A percentile compares a stretch with the other conserved stretches of the same genome.
phyloP scores from a whole-genome alignment of 2,329 filamentous ascomycete genomes.

The Exophiala lecanii-corni region DNA sequence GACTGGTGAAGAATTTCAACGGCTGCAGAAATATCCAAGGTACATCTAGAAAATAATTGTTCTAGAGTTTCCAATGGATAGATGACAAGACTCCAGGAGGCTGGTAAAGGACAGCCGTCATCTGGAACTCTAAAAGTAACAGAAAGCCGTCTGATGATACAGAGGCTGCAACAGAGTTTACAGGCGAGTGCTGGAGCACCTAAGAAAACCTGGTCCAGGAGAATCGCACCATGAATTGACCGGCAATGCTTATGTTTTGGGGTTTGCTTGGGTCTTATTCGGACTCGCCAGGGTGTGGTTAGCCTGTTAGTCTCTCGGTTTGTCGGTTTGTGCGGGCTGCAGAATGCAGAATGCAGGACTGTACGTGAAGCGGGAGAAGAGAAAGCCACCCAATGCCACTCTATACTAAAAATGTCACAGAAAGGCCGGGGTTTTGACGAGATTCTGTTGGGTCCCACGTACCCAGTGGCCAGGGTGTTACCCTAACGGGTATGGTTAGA shows the following conservation, averaged over 20 bases:
- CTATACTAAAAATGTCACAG: slow-evolving; percentile 14
- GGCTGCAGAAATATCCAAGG: too few relatives aligned
- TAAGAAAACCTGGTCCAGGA: slow-evolving; percentile 8
- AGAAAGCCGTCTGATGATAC: slow-evolving; percentile 14
- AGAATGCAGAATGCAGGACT: too few relatives aligned
- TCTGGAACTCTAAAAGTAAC: slow-evolving; percentile 21
- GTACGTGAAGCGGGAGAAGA: slow-evolving; percentile 3
- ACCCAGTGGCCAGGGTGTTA: too few relatives aligned
- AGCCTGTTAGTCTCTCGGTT: too few relatives aligned
- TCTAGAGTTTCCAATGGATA: not conserved
- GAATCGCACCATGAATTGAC: slow-evolving; percentile 12
- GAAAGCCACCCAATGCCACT: slow-evolving; percentile 13
- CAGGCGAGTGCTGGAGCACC: slow-evolving; percentile 12
- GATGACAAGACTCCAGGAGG: not conserved
- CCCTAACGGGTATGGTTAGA: too few relatives aligned
- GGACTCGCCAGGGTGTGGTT: not conserved
- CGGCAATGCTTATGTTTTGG: not conserved
- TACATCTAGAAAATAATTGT: not conserved
- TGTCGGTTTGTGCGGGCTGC: too few relatives aligned
- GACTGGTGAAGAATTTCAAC: too few relatives aligned
- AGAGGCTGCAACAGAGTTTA: slow-evolving; percentile 19
- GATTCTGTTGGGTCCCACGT: not conserved
- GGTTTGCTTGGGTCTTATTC: not conserved
- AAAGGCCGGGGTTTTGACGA: slow-evolving; percentile 10
- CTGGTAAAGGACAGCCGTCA: slow-evolving; percentile 7